phyloP scores from a whole-genome alignment of 177 flowering plant genomes.

The Vitis hybrid region DNA sequence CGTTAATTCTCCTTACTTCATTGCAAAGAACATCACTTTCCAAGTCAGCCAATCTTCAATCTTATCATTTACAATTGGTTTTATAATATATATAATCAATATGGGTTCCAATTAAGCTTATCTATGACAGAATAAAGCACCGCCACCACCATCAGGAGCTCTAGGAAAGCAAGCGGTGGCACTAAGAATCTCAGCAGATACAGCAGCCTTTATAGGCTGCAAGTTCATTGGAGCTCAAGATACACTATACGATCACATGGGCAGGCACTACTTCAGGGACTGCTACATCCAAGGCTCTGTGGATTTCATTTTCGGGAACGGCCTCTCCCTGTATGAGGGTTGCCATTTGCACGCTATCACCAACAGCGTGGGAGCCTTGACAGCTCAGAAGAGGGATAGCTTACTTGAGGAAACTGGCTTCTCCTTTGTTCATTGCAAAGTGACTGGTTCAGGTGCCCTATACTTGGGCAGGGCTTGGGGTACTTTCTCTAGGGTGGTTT shows the following conservation, averaged over 20 bases:
- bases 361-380: constrained; percentile 45
- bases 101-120: background rate
- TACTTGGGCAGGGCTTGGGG: constrained; percentile 77
- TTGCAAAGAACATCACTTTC: constrained; percentile 69
- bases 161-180: constrained; percentile 69
- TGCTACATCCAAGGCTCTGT: constrained; percentile 66
- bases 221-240: constrained; percentile 63
- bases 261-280: constrained; percentile 61
- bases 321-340: constrained; percentile 43
- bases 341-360: constrained; percentile 53
- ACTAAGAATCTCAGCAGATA: constrained; percentile 52
- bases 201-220: constrained; percentile 51
- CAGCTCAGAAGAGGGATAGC: constrained; percentile 57
- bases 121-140: constrained; percentile 47
- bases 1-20: constrained; percentile 53
- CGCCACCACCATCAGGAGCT: constrained; percentile 49
- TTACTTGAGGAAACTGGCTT: constrained; percentile 60
- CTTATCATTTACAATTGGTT: too few relatives aligned
- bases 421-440: constrained; percentile 60
- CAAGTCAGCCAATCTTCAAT: constrained; percentile 32
- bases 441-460: constrained; percentile 61
- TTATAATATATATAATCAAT: too few relatives aligned
- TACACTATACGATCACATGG: constrained; percentile 60
- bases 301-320: constrained; percentile 66
- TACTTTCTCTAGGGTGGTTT: constrained; percentile 61